Percentiles rank a stretch among this genome's conserved stretches.
Conservation (phyloP, 768 basidiomycete genomes). For the Suillus clintonianus region DNA sequence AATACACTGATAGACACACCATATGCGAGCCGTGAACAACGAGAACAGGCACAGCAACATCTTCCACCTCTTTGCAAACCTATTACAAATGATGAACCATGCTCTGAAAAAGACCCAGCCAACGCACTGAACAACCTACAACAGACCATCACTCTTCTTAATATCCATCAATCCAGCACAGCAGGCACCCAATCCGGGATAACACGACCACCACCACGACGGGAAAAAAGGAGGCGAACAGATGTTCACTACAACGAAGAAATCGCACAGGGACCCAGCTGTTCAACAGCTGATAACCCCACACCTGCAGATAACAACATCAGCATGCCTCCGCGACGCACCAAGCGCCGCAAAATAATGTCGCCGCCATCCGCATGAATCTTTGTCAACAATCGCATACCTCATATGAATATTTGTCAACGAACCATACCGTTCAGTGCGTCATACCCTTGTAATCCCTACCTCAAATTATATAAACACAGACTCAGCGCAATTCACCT, state of each 20-base stretch:
- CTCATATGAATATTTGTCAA: too few species aligned
- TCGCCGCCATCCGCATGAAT: too few species aligned
- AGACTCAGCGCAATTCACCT: too few species aligned
- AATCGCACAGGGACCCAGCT: too few species aligned
- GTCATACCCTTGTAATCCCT: too few species aligned
- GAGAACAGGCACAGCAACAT: not conserved
- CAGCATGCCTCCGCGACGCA: too few species aligned
- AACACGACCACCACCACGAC: not conserved
- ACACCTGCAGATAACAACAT: too few species aligned
- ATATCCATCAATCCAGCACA: not conserved
- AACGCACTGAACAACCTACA: not conserved
- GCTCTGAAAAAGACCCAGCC: not conserved
- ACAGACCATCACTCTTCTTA: not conserved
- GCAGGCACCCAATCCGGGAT: not conserved
- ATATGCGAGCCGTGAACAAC: not conserved
- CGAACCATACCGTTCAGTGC: rapidly evolving
- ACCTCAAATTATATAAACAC: too few species aligned
- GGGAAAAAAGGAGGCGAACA: not conserved
- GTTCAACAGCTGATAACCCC: too few species aligned
- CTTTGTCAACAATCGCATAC: too few species aligned
- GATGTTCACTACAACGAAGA: too few species aligned
- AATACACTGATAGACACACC: not conserved
- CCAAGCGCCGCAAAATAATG: too few species aligned
- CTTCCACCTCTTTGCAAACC: not conserved
- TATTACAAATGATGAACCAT: not conserved